phyloP scores from a whole-genome alignment of 2,329 filamentous ascomycete species.

The Beauveria sp. region DNA sequence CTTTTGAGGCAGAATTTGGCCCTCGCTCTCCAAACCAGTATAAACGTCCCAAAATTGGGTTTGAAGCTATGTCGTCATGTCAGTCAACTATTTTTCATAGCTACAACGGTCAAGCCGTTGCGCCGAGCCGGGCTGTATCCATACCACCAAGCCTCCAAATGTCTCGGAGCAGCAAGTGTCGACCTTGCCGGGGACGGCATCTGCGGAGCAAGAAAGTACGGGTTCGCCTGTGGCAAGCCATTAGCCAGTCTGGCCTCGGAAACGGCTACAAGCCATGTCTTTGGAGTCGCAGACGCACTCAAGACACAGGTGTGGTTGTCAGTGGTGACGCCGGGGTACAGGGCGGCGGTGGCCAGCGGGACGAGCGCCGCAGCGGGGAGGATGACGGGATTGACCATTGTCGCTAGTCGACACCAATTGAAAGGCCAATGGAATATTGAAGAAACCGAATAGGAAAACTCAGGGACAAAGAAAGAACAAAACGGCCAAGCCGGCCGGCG shows the following conservation, averaged over 20 bases:
- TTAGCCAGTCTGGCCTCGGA: neutral
- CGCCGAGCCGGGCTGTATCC: slow-evolving; percentile 8
- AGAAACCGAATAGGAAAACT: neutral
- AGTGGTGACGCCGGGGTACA: slow-evolving; percentile 37
- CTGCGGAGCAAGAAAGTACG: slow-evolving; percentile 40
- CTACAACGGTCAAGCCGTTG: neutral
- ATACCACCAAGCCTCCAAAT: slow-evolving; percentile 50
- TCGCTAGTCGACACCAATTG: slow-evolving; percentile 5
- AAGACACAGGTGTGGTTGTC: slow-evolving; percentile 51
- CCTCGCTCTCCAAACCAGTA: slow-evolving; percentile 49
- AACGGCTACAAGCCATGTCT: neutral
- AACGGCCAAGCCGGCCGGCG: neutral
- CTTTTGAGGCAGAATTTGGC: slow-evolving; percentile 49
- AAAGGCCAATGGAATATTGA: neutral
- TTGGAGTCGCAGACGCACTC: slow-evolving; percentile 21
- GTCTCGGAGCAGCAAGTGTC: slow-evolving; percentile 61
- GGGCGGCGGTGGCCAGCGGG: slow-evolving; percentile 26
- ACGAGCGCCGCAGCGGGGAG: slow-evolving; percentile 20
- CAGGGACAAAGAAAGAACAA: neutral
- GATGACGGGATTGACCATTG: slow-evolving; percentile 20
- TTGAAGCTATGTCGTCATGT: slow-evolving; percentile 28
- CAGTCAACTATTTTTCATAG: neutral
- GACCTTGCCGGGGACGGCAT: slow-evolving; percentile 35
- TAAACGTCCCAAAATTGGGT: slow-evolving; percentile 61
- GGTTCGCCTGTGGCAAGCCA: slow-evolving; percentile 17